Base-by-base conservation (phyloP, 768 basidiomycete genomes). In the Suillus weaverae region DNA sequence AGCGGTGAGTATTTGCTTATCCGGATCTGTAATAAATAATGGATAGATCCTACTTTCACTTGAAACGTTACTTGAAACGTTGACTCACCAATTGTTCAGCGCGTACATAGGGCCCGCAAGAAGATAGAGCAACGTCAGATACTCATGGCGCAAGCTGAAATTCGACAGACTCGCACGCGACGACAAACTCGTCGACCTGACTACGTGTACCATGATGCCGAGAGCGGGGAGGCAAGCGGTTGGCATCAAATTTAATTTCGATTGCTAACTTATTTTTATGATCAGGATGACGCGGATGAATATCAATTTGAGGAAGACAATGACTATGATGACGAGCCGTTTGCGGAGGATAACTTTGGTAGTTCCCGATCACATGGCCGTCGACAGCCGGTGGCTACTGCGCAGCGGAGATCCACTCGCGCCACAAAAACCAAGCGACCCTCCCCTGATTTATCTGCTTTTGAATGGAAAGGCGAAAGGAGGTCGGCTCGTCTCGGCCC, bases 111-210 rank as follows among this genome's bases (percentile, higher is more conserved):
- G 72, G 86, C 82, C 30, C 84, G 87, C 66, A 86, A 83, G 78
- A 90, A 87, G 77, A 81, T 91, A 57, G 87, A 92, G 71, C 87
- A 91, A 72, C 83, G 83, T 55, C 81, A 85, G 53, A 73, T 86
- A 44, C 78, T 88, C 64, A 78, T 89, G 67, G 90, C 88, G 22
- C 91, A 92, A 73, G 87, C 89, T 43, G 92, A 93, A 73, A 78
- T 92, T 64, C 85, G 92, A 66, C 86, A 89, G 75, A 94, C 91
- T 33, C 84, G 93, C 65, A 94, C 92, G 22, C 84, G 92, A 65
- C 83, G 89, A 61, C 84, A 85, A 76, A 87, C 89, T 3, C 84
- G 84, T 50, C 87, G 85, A 67, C 90, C 91, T 55, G 90, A 93
- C 80, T 95, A 95, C 76, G 91, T 91, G 60, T 92, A 94, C 76